These are phyloP conservation scores for Pseudoturritis turrita DNA, from an alignment of 345 rosid genomes.

Conservation along the genomic window DNA sequence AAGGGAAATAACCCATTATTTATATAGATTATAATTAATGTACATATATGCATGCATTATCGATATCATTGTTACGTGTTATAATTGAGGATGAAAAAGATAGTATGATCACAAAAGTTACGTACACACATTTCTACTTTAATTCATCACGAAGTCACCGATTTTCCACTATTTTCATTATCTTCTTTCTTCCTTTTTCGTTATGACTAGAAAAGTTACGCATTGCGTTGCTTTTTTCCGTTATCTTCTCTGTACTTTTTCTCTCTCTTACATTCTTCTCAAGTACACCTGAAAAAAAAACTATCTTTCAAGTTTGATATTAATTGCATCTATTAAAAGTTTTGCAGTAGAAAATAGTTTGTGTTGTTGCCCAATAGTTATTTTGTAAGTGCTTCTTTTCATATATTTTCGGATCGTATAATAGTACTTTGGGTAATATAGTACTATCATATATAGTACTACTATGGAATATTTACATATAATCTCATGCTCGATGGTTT, in stretches of 20 bases:
- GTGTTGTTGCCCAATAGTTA: no score
- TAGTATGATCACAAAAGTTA: slow-evolving; percentile 22
- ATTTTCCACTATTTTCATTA: slow-evolving; percentile 25
- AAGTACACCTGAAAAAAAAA: slow-evolving; percentile 11
- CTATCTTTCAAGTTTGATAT: background rate
- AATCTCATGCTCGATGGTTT: background rate
- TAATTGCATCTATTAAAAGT: background rate
- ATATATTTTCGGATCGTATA: background rate
- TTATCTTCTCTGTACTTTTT: slow-evolving; percentile 21
- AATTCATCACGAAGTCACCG: slow-evolving; percentile 31
- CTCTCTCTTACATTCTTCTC: slow-evolving; percentile 12
- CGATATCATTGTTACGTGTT: slow-evolving; percentile 23
- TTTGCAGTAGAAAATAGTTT: background rate
- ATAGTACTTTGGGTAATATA: background rate
- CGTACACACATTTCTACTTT: slow-evolving; percentile 31
- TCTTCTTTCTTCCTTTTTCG: slow-evolving; percentile 14
- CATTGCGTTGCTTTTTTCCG: slow-evolving; percentile 11
- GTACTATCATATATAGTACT: background rate
- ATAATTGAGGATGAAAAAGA: slow-evolving; percentile 17
- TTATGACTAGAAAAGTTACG: slow-evolving; percentile 20
- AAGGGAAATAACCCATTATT: background rate
- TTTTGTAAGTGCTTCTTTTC: background rate
- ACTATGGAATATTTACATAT: background rate
- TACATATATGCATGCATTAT: slow-evolving; percentile 9
- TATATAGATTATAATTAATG: background rate